Evolutionary conservation across 352 stramenopile species (phyloP).

Genomic region (Thalassiosira allenii): DNA sequence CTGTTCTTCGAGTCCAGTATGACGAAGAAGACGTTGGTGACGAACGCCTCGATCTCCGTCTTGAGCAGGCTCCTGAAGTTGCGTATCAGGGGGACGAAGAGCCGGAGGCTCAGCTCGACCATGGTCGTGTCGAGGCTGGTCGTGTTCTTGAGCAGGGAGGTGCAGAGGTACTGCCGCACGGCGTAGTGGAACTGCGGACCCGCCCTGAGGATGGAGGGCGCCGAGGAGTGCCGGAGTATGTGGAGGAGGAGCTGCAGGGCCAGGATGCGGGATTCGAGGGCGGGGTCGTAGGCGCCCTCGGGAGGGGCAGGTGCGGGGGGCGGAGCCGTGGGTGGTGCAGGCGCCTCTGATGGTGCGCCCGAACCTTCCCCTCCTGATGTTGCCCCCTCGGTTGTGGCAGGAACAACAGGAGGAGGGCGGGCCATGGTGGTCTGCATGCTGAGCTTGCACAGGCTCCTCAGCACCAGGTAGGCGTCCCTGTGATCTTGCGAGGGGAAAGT

Average conservation of each 20-base stretch:
- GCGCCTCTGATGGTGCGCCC: background rate
- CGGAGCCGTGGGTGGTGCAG: background rate
- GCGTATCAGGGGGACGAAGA: constrained; percentile 95
- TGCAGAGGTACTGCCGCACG: constrained; percentile 97
- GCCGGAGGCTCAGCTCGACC: constrained; percentile 94
- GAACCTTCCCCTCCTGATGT: background rate
- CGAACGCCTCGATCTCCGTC: constrained; percentile 98
- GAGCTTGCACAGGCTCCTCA: constrained; percentile 96
- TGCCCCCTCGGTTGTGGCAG: background rate
- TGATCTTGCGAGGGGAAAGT: constrained; percentile 95
- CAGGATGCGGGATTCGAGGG: constrained; percentile 92
- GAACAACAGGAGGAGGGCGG: constrained; percentile 44
- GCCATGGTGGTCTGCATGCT: constrained; percentile 85
- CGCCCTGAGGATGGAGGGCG: constrained; percentile 77
- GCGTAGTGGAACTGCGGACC: constrained; percentile 96
- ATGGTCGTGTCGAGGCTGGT: constrained; percentile 95
- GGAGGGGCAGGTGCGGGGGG: background rate
- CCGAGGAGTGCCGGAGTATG: constrained; percentile 89
- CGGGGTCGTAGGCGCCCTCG: constrained; percentile 54
- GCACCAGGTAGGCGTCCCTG: constrained; percentile 98
- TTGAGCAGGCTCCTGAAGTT: constrained; percentile 92
- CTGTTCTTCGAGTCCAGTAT: constrained; percentile 97
- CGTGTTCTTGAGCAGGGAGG: constrained; percentile 97
- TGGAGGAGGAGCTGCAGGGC: constrained; percentile 96
- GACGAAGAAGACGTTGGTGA: constrained; percentile 98